Evolutionary conservation across 768 basidiomycete genomes (phyloP).

Genomic region (Podaxis sp.): DNA sequence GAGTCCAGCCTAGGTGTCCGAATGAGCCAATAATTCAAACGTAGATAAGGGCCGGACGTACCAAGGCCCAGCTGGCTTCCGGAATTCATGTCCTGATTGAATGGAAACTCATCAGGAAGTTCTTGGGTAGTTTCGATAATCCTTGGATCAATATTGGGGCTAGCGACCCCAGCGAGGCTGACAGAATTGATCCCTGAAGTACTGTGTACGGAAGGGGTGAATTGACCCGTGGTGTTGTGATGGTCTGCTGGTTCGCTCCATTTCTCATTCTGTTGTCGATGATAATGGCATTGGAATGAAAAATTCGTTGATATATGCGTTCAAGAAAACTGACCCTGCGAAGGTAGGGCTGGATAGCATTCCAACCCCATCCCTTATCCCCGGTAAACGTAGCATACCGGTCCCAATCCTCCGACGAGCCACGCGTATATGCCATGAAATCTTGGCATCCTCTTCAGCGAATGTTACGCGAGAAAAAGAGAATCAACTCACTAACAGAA

Average conservation of each 20-base stretch:
- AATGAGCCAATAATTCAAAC: background rate
- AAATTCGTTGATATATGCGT: background rate
- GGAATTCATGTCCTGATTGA: constrained; percentile 23
- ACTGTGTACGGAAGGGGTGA: constrained; percentile 30
- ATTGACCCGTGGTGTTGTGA: constrained; percentile 32
- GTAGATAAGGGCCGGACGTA: background rate
- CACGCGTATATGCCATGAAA: constrained; percentile 24
- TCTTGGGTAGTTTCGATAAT: constrained; percentile 17
- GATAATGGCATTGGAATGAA: background rate
- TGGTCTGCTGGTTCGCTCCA: constrained; percentile 27
- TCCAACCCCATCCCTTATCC: constrained; percentile 35
- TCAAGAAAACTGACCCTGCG: background rate
- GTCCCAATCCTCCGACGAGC: constrained; percentile 29
- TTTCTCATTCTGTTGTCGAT: constrained; percentile 29
- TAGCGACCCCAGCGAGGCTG: constrained; percentile 25
- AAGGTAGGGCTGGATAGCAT: constrained; percentile 24
- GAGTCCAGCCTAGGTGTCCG: constrained; percentile 7
- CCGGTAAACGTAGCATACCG: constrained; percentile 27
- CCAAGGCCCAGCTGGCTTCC: constrained; percentile 1
- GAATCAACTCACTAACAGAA: constrained; percentile 27
- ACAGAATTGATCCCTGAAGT: constrained; percentile 24
- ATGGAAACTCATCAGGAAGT: constrained; percentile 5
- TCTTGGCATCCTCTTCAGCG: constrained; percentile 9
- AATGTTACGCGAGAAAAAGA: background rate
- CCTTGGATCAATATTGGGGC: constrained; percentile 20